Evolutionary conservation across 2,329 filamentous ascomycete genomes (phyloP), one percentile per base, ranked within the genome.

Genomic region (Sclerotinia sclerotiorum): DNA sequence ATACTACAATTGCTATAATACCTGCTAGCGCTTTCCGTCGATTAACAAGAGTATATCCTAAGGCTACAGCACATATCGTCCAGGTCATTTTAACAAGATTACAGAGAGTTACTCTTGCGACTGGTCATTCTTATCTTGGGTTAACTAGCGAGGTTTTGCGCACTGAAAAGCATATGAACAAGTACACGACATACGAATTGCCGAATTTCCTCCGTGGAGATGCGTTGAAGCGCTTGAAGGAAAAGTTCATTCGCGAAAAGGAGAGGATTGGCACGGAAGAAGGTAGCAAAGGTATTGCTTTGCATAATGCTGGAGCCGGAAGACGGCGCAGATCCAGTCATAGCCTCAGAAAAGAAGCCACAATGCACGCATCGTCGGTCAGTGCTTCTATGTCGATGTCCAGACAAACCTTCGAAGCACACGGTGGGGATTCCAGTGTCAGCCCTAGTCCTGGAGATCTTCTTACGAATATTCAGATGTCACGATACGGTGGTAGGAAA

Each of bases 1-100:
- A 99, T 77, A 99, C 95, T 0, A 99, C 96, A 0, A 97, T 99
- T 79, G 95, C 95, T 7, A 96, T 99, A 72, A 99, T 99, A 68
- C 96, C 96, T 1, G 95, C 95, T 0, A 97, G 93, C 77, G 96
- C 95, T 4, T 99, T 99, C 75, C 88, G 93, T 65, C 89, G 96
- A 11, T 83, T 99, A 65, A 99, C 97, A 63, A 88, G 92, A 76
- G 90, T 97, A 32, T 99, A 98, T 74, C 95, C 95, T 13, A 97
- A 96, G 81, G 94, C 96, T 13, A 97, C 95, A 2, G 90, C 95
- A 1, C 96, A 99, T 76, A 98, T 99, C 72, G 93, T 99, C 7
- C 95, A 99, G 77, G 94, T 99, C 57, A 99, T 99, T 70, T 81
- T 99, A 44, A 97, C 96, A 3, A 87, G 96, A 61, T 89, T 99